These are phyloP conservation scores for Sporothrix phasma DNA, from an alignment of 2,329 filamentous ascomycete genomes.

Conservation along the genomic window DNA sequence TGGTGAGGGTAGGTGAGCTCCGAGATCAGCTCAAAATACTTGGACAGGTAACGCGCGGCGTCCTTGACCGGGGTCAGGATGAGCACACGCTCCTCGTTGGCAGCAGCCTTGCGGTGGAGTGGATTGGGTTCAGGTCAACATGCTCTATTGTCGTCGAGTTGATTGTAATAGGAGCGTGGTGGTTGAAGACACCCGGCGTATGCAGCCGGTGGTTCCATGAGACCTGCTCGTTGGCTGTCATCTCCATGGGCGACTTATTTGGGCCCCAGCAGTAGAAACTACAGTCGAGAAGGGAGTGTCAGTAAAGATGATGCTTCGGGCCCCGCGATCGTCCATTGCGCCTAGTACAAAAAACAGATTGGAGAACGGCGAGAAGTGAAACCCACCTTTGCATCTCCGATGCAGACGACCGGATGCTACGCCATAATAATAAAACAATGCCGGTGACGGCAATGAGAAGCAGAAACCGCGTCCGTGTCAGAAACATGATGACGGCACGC, in stretches of 20 bases:
- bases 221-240: slow-evolving; percentile 82
- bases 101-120: slow-evolving; percentile 68
- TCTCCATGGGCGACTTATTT: slow-evolving; percentile 88
- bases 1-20: slow-evolving; percentile 90
- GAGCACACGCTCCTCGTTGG: slow-evolving; percentile 78
- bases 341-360: not conserved
- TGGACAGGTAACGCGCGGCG: slow-evolving; percentile 67
- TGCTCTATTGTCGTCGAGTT: slow-evolving; percentile 70
- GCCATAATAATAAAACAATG: slow-evolving; percentile 75
- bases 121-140: slow-evolving; percentile 75
- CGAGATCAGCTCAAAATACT: slow-evolving; percentile 87
- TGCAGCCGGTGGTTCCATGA: slow-evolving; percentile 82
- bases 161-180: slow-evolving; percentile 77
- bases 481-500: slow-evolving; percentile 57
- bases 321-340: not conserved
- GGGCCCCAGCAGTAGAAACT: slow-evolving; percentile 98
- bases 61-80: slow-evolving; percentile 91
- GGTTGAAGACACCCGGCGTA: slow-evolving; percentile 93
- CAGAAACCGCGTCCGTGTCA: slow-evolving; percentile 71
- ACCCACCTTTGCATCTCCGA: slow-evolving; percentile 83
- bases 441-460: slow-evolving; percentile 60
- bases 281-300: not conserved
- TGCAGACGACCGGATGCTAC: slow-evolving; percentile 68
- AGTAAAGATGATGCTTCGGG: not conserved
- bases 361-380: not conserved